A percentile compares a stretch with the other conserved stretches of the same genome.
Evolutionary conservation across 2,329 filamentous ascomycete species (phyloP).

Genomic region (Exophiala oligosperma): DNA sequence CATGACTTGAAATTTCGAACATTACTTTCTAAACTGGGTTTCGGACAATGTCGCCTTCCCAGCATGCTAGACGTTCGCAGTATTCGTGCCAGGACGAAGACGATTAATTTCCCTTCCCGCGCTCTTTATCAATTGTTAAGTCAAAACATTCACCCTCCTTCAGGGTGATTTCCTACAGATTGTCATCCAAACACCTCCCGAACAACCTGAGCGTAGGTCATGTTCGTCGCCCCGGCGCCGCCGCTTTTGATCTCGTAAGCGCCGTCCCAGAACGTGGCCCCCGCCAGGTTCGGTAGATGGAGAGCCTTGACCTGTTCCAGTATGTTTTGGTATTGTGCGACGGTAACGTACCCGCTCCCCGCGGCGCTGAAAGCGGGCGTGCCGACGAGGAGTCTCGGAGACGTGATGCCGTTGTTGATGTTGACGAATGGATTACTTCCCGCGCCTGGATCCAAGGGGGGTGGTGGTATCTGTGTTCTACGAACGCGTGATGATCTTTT

Average conservation of each 20-base stretch:
- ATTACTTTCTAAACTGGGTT: no score
- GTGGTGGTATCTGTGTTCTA: neutral
- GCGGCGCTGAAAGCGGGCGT: slow-evolving; percentile 21
- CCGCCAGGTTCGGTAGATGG: slow-evolving; percentile 22
- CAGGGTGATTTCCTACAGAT: neutral
- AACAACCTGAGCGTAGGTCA: slow-evolving; percentile 19
- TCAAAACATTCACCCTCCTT: no score
- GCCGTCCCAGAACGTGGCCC: slow-evolving; percentile 26
- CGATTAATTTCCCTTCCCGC: no score
- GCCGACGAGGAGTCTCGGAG: slow-evolving; percentile 23
- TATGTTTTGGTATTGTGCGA: slow-evolving; percentile 12
- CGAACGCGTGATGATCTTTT: neutral
- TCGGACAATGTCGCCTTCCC: no score
- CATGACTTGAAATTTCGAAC: neutral
- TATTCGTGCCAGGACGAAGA: no score
- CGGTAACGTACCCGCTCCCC: slow-evolving; percentile 13
- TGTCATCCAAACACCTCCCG: slow-evolving; percentile 12
- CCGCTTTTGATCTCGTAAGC: slow-evolving; percentile 18
- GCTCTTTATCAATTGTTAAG: no score
- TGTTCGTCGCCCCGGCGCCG: slow-evolving; percentile 1
- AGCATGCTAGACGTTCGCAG: no score
- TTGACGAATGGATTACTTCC: neutral
- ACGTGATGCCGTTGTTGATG: slow-evolving; percentile 20
- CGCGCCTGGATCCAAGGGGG: neutral
- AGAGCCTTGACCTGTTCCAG: slow-evolving; percentile 15